A percentile compares a stretch with the other conserved stretches of the same genome.
Conservation (phyloP, 129 eudicot genomes). For the Lactuca saligna region DNA sequence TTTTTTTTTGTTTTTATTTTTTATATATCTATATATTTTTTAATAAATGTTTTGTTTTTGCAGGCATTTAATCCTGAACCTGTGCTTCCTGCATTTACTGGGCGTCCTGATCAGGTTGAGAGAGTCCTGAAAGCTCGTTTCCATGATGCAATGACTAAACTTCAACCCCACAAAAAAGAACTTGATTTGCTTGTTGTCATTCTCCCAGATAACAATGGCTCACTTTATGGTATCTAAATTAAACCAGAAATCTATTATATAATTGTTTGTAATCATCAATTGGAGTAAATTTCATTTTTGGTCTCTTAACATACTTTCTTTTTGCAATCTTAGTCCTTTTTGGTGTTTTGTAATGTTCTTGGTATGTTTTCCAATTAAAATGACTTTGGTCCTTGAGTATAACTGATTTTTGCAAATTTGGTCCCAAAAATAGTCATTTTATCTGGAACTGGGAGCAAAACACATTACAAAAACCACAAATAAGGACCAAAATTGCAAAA, state of each 20-base stretch:
- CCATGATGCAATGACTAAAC: conserved; percentile 70
- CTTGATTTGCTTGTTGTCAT: conserved; percentile 84
- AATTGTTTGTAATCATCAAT: not conserved
- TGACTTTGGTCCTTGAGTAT: not conserved
- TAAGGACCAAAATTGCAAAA: no score
- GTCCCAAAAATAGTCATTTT: no score
- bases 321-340: no score
- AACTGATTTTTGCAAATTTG: no score
- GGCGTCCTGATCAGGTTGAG: conserved; percentile 86
- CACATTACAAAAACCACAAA: no score
- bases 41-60: conserved; percentile 1
- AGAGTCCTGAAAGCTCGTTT: conserved; percentile 60
- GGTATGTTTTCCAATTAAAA: no score
- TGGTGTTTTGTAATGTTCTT: not conserved
- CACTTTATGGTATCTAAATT: conserved; percentile 68
- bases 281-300: not conserved
- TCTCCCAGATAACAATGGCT: conserved; percentile 88
- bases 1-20: not conserved
- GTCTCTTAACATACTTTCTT: no score
- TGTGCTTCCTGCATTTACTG: conserved; percentile 55
- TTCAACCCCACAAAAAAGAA: conserved; percentile 58
- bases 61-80: conserved; percentile 73
- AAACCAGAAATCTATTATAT: not conserved
- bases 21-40: not conserved
- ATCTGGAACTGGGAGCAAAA: no score